Conservation (phyloP, 2,329 filamentous ascomycete genomes). For the Parafenestella ontariensis region DNA sequence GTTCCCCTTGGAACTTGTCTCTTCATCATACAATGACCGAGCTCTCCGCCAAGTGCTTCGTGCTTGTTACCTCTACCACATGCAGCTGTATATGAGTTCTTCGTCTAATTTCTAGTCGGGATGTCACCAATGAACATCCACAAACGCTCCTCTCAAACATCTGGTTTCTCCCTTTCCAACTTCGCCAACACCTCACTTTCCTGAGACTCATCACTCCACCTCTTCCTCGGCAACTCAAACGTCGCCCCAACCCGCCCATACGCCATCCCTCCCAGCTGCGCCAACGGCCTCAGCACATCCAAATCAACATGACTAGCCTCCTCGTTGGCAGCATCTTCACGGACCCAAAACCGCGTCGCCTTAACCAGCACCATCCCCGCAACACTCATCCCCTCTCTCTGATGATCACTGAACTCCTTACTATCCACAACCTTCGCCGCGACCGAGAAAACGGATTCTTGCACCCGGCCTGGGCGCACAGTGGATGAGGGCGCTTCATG, state of each 20-base stretch:
- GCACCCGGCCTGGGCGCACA: slow-evolving; percentile 72
- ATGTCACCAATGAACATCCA: neutral
- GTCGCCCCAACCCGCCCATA: slow-evolving; percentile 60
- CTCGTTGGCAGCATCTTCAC: slow-evolving; percentile 81
- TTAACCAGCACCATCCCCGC: slow-evolving; percentile 70
- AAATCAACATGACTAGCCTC: slow-evolving; percentile 75
- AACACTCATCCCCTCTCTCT: slow-evolving; percentile 73
- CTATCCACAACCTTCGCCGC: slow-evolving; percentile 76
- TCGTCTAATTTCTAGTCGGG: neutral
- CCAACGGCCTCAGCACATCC: slow-evolving; percentile 72
- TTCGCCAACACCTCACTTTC: neutral
- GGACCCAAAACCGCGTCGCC: slow-evolving; percentile 81
- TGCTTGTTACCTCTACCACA: neutral
- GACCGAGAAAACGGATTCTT: slow-evolving; percentile 78
- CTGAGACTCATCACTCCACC: slow-evolving; percentile 3
- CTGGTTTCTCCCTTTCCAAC: neutral
- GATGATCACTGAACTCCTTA: slow-evolving; percentile 74
- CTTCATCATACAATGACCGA: no score
- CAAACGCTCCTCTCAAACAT: neutral
- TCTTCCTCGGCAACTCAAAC: slow-evolving; percentile 18
- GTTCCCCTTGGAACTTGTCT: neutral
- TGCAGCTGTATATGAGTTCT: neutral
- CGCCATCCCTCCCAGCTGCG: slow-evolving; percentile 79
- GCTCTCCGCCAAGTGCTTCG: neutral
- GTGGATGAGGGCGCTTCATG: slow-evolving; percentile 68